Base-by-base conservation (phyloP, 2,329 filamentous ascomycete genomes). In the Fusarium sulawesiense region DNA sequence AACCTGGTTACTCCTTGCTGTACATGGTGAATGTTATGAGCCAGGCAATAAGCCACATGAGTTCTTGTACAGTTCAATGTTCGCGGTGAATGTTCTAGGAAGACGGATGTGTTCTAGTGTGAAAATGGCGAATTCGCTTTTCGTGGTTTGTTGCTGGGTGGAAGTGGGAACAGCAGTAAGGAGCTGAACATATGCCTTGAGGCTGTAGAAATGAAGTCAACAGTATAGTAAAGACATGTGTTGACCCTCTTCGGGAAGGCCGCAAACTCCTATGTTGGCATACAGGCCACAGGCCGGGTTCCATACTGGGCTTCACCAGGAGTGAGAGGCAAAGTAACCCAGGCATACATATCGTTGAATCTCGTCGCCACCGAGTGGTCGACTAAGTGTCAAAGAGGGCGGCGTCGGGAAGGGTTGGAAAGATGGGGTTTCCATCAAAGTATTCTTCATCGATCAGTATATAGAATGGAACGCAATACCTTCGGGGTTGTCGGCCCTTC, bases 331-430 rank as follows among this genome's bases (percentile, higher is more conserved):
- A 11, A n/a, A n/a, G 1, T 37, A 11, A 7, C 16, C 32, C 9
- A 37, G 34, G 6, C 18, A 1, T n/a, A 12, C 10, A n/a, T 37
- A 11, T 37, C 18, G 12, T n/a, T 37, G 10, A 37, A 12, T 3
- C 4, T 37, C 7, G 3, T 37, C 6, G 6, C 1, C 18, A 37
- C 34, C 4, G 34, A 12, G 18, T 7, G 18, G 10, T 12, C 18
- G 3, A 3, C 10, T 3, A 7, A 12, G 3, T 11, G 6, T n/a
- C 7, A 2, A n/a, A n/a, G 10, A 7, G 2, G 10, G 2, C 3
- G 10, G 0, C 1, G 7, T 37, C 10, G 6, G 2, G 18, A n/a
- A 12, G 6, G 2, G 10, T 7, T 37, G 10, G 10, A 2, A 37
- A 11, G 6, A 37, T 37, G 18, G 0, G 18, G 10, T 12, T 4